These are phyloP conservation scores for Claviceps arundinis DNA, from an alignment of 2,329 filamentous ascomycete species.

Conservation along the genomic window DNA sequence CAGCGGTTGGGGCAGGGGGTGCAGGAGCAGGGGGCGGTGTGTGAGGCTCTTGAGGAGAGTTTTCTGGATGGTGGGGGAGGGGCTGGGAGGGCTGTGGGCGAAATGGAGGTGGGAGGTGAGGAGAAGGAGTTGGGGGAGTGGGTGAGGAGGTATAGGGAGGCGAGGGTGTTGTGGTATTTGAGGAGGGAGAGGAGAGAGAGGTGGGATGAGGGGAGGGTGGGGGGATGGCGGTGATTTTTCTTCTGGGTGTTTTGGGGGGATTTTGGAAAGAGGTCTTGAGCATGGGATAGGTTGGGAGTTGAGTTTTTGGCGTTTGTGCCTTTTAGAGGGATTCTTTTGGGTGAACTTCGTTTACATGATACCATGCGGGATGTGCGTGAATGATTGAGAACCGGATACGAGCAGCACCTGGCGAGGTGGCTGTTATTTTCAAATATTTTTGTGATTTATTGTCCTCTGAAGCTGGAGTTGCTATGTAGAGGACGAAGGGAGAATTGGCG, in stretches of 20 bases:
- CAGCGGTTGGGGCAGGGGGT: conserved; percentile 64
- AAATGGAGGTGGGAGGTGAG: conserved; percentile 30
- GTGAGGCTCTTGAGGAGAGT: conserved; percentile 78
- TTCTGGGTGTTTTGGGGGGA: too few species aligned
- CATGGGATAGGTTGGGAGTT: background rate
- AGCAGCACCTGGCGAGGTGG: too few species aligned
- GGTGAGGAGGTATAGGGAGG: conserved; percentile 68
- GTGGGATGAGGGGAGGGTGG: conserved; percentile 92
- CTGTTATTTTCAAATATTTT: too few species aligned
- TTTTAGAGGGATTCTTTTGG: too few species aligned
- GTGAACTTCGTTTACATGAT: too few species aligned
- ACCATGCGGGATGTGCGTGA: too few species aligned
- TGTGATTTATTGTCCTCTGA: too few species aligned
- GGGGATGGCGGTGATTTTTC: conserved; percentile 68
- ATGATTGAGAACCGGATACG: too few species aligned
- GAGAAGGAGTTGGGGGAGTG: conserved; percentile 81
- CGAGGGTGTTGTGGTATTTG: conserved; percentile 64
- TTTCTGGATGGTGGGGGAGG: conserved; percentile 54
- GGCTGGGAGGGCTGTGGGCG: conserved; percentile 21
- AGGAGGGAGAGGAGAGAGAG: conserved; percentile 77
- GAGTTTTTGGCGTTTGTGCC: too few species aligned
- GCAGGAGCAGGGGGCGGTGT: conserved; percentile 70
- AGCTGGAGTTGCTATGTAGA: too few species aligned
- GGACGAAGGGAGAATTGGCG: too few species aligned
- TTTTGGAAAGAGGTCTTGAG: background rate